Base-by-base conservation (phyloP, 768 basidiomycete genomes). In the Pleurotus djamor region DNA sequence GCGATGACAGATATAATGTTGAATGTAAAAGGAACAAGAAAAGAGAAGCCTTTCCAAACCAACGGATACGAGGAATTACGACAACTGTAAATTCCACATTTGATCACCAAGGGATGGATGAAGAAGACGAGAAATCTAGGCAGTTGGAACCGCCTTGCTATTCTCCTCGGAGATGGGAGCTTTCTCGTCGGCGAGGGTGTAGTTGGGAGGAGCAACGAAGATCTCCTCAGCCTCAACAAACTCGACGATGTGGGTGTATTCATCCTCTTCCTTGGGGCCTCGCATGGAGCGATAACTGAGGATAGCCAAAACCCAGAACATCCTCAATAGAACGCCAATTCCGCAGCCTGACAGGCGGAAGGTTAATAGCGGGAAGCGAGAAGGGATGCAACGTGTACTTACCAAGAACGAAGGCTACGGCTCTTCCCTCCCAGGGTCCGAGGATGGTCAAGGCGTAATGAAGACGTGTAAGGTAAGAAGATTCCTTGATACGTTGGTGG, bases 321-420 rank as follows among this genome's bases (percentile, higher is more conserved):
- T 91, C 68, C 92, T 80, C 59, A 93, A 71, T 28, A 94, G 80
- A 47, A 92, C 91, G 57, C 92, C 92, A 55, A 92, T 83, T 52
- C 91, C 91, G 65, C 89, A 92, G n/a, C 91, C 90, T 91, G 63
- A 35, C 58, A 59, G 50, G 43, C 12, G 21, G 34, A 60, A 52
- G 41, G 58, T 38, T 48, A 44, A 16, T 4, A 8, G 48, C 36
- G 52, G 48, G 32, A 45, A 48, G 51, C 43, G n/a, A 56, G 33
- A 47, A 16, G 17, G 33, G 49, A 37, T 41, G 45, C 16, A 58
- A 17, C 37, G 65, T 71, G 54, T 55, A 78, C 83, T 65, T 52
- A 84, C 91, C 92, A 14, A 94, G 80, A 59, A 94, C 91, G 61
- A 94, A 94, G 3, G 92, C 86, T 13, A 94, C 86, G 8, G 86